These are phyloP conservation scores for Lactarius vividus DNA, from an alignment of 768 basidiomycete species.

Conservation along the genomic window DNA sequence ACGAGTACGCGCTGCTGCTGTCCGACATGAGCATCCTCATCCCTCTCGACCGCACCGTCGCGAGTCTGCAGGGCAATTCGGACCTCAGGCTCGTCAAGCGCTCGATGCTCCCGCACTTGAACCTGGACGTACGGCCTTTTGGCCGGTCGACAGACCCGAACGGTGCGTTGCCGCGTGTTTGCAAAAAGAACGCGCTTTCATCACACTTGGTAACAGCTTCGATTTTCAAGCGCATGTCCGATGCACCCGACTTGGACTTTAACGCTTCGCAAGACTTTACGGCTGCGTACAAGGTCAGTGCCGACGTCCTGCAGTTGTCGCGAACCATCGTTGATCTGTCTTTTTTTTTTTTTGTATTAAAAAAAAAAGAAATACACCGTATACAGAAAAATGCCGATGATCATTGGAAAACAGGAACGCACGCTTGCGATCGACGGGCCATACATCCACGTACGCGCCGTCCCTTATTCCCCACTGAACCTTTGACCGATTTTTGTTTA, in stretches of 20 bases:
- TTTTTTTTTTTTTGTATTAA: too few relatives aligned
- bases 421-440: conserved; percentile 92
- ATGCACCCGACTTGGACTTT: conserved; percentile 50
- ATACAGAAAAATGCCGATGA: conserved; percentile 92
- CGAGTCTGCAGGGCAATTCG: conserved; percentile 83
- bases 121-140: conserved; percentile 62
- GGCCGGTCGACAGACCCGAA: conserved; percentile 87
- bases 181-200: background rate
- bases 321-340: background rate
- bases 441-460: conserved; percentile 73
- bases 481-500: too few relatives aligned
- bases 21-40: conserved; percentile 70
- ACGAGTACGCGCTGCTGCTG: conserved; percentile 78
- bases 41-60: conserved; percentile 94
- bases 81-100: conserved; percentile 80
- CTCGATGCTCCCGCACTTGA: conserved; percentile 70
- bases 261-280: conserved; percentile 73
- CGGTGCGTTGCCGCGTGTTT: conserved; percentile 46
- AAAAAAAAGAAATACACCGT: conserved; percentile 76
- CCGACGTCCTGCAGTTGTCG: too few relatives aligned
- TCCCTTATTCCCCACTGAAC: too few relatives aligned
- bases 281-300: conserved; percentile 76
- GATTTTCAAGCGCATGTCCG: conserved; percentile 88
- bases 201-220: conserved; percentile 53
- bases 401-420: conserved; percentile 86